phyloP scores from a whole-genome alignment of 2,329 filamentous ascomycete genomes.

The Stemphylium vesicarium region DNA sequence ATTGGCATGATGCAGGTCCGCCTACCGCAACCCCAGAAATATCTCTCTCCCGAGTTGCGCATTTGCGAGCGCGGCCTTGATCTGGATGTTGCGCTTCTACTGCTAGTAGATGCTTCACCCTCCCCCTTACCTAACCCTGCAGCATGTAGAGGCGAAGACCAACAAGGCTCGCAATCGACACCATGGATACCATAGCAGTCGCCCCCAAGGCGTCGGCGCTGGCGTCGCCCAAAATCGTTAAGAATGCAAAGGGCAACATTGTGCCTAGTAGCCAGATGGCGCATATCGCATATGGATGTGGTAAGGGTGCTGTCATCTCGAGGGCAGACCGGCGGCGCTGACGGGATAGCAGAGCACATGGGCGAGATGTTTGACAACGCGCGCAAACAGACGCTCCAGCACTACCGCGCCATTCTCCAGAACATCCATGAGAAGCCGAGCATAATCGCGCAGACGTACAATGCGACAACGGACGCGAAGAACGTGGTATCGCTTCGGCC shows the following conservation, averaged over 20 bases:
- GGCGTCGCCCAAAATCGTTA: conserved; percentile 53
- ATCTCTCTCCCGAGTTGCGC: conserved; percentile 19
- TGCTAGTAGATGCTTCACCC: conserved; percentile 1
- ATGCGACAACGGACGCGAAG: conserved; percentile 57
- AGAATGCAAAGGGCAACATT: conserved; percentile 51
- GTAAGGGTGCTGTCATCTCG: conserved; percentile 31
- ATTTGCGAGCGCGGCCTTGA: conserved; percentile 10
- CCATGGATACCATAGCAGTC: conserved; percentile 50
- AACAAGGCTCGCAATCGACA: conserved; percentile 17
- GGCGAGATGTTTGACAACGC: conserved; percentile 71
- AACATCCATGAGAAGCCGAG: conserved; percentile 72
- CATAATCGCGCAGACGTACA: conserved; percentile 70
- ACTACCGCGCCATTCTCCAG: conserved; percentile 75
- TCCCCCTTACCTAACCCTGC: conserved; percentile 1
- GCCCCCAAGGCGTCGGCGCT: conserved; percentile 49
- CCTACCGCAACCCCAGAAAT: conserved; percentile 26
- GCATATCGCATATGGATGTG: conserved; percentile 52
- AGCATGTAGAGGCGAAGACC: conserved; percentile 14
- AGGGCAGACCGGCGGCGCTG: conserved; percentile 16
- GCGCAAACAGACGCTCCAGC: conserved; percentile 71
- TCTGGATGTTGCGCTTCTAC: conserved; percentile 2
- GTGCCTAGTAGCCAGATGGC: conserved; percentile 49
- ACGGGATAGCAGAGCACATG: conserved; percentile 67
- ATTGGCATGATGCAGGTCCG: conserved; percentile 44
- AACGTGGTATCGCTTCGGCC: conserved; percentile 59